Evolutionary conservation across 2,329 filamentous ascomycete species (phyloP).

Genomic region (Microdochium bolleyi): DNA sequence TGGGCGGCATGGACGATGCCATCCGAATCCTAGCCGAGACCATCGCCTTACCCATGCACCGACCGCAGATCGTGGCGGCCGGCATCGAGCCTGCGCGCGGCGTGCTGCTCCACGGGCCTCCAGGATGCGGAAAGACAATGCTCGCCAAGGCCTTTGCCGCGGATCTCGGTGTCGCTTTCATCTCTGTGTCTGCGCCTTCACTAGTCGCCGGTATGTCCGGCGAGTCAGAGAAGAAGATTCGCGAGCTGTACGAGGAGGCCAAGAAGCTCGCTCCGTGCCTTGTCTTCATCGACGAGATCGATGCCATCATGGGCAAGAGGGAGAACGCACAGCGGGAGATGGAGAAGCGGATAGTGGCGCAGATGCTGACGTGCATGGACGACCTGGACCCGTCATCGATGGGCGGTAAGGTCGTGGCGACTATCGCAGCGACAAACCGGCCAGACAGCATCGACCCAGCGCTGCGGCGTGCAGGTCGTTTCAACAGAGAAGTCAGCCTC

Average conservation of each 20-base stretch:
- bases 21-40: slow-evolving; percentile 62
- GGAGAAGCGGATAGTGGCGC: slow-evolving; percentile 78
- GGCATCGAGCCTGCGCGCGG: slow-evolving; percentile 65
- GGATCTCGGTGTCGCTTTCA: slow-evolving; percentile 67
- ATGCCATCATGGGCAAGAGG: slow-evolving; percentile 81
- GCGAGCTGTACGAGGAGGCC: slow-evolving; percentile 82
- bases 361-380: slow-evolving; percentile 82
- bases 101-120: slow-evolving; percentile 73
- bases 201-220: slow-evolving; percentile 83
- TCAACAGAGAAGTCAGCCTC: slow-evolving; percentile 80
- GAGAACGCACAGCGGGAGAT: slow-evolving; percentile 81
- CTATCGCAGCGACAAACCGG: slow-evolving; percentile 84
- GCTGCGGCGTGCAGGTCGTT: slow-evolving; percentile 64
- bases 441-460: slow-evolving; percentile 80
- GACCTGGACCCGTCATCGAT: slow-evolving; percentile 65
- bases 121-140: slow-evolving; percentile 81
- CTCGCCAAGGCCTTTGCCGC: slow-evolving; percentile 75
- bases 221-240: slow-evolving; percentile 79
- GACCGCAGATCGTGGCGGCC: slow-evolving; percentile 51
- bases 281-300: slow-evolving; percentile 87
- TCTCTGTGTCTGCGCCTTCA: slow-evolving; percentile 74
- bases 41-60: slow-evolving; percentile 64
- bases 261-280: slow-evolving; percentile 79
- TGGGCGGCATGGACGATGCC: slow-evolving; percentile 70
- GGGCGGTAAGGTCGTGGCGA: slow-evolving; percentile 68